A percentile compares a stretch with the other conserved stretches of the same genome.
Evolutionary conservation across 768 basidiomycete species (phyloP).

Genomic region (Mycena crocata): DNA sequence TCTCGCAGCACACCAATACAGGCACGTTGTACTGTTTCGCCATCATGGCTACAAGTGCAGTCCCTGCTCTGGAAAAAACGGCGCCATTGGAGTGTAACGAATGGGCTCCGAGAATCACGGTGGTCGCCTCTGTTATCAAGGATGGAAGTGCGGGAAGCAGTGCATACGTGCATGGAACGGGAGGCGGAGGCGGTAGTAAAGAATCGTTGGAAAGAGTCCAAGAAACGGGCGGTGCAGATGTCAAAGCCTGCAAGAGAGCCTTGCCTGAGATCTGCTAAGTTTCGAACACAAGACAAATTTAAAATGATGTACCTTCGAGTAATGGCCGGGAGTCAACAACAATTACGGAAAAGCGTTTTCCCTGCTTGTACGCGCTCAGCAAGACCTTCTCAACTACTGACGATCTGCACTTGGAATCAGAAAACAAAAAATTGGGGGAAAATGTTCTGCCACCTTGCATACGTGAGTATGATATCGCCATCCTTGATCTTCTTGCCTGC

Average conservation of each 20-base stretch:
- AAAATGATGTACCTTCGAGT: slow-evolving; percentile 74
- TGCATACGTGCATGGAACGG: slow-evolving; percentile 90
- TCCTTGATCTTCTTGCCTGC: slow-evolving; percentile 95
- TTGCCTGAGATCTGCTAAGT: slow-evolving; percentile 67
- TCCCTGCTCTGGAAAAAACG: slow-evolving; percentile 94
- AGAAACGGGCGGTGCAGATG: slow-evolving; percentile 55
- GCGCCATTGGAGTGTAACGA: slow-evolving; percentile 95
- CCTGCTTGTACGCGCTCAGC: slow-evolving; percentile 77
- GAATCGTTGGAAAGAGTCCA: slow-evolving; percentile 33
- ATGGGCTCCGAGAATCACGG: slow-evolving; percentile 92
- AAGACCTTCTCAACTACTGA: slow-evolving; percentile 94
- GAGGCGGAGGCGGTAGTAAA: slow-evolving; percentile 43
- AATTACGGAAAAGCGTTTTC: slow-evolving; percentile 88
- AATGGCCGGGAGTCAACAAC: slow-evolving; percentile 96
- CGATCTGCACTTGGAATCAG: slow-evolving; percentile 64
- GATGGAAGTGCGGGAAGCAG: slow-evolving; percentile 89
- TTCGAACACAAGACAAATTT: neutral
- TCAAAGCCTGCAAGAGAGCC: slow-evolving; percentile 75
- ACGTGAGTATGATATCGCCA: slow-evolving; percentile 92
- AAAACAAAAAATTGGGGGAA: slow-evolving; percentile 3
- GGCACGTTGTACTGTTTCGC: slow-evolving; percentile 90
- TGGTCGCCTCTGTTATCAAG: slow-evolving; percentile 83
- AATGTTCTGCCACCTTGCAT: slow-evolving; percentile 72
- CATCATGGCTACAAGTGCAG: slow-evolving; percentile 97
- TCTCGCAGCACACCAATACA: slow-evolving; percentile 97